Percentiles rank a stretch among this genome's conserved stretches.
phyloP scores from a whole-genome alignment of 192 early-diverging fungal species.

The Globomyces pollinis-pini region DNA sequence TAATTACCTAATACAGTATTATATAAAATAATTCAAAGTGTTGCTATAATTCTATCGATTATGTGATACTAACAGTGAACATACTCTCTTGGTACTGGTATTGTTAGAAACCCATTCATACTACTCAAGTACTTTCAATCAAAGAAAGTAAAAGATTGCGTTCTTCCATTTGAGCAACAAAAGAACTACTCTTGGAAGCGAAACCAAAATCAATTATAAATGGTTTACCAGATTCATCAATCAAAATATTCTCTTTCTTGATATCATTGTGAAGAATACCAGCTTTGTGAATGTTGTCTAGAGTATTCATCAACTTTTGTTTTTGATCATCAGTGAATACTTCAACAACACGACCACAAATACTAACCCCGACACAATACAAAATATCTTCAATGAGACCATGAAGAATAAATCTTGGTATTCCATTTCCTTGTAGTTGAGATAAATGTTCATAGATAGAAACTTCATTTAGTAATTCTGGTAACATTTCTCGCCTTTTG shows the following conservation, averaged over 20 bases:
- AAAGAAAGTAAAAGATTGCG: neutral
- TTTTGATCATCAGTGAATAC: constrained; percentile 39
- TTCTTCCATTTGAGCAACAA: neutral
- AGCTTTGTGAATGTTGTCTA: constrained; percentile 36
- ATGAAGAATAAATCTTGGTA: neutral
- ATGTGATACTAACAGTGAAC: too few species aligned
- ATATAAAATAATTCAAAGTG: too few species aligned
- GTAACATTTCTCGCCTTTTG: neutral
- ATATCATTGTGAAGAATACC: constrained; percentile 52
- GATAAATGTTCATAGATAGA: neutral
- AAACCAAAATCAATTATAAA: neutral
- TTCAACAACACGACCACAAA: constrained; percentile 28
- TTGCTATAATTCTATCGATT: too few species aligned
- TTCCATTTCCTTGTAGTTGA: neutral
- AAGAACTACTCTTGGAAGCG: neutral
- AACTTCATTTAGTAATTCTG: neutral
- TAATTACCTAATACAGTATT: too few species aligned
- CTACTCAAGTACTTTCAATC: too few species aligned
- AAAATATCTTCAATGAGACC: neutral
- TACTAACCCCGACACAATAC: neutral
- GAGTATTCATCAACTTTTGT: constrained; percentile 10
- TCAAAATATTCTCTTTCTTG: constrained; percentile 52
- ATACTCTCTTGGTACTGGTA: too few species aligned
- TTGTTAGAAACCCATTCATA: too few species aligned
- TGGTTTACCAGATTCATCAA: neutral